Percentiles rank a stretch among this genome's conserved stretches.
Evolutionary conservation across 2,329 filamentous ascomycete genomes (phyloP).

Genomic region (Trichoderma arundinaceum): DNA sequence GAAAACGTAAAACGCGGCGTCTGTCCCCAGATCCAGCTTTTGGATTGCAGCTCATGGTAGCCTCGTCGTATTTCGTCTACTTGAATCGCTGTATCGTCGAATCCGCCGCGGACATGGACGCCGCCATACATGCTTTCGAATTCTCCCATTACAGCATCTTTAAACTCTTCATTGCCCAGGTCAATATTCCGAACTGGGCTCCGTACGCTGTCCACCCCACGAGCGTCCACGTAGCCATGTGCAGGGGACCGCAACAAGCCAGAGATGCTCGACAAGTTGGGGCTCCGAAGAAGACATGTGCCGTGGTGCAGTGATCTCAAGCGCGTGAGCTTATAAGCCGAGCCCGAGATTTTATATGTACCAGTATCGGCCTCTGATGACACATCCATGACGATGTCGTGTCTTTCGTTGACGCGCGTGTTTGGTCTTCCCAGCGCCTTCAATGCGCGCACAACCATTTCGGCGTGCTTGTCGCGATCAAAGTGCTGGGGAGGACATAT

Average conservation of each 20-base stretch:
- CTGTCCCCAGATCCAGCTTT: conserved; percentile 81
- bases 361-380: conserved; percentile 31
- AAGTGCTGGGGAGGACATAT: conserved; percentile 80
- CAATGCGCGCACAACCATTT: conserved; percentile 90
- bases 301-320: conserved; percentile 87
- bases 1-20: conserved; percentile 83
- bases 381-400: conserved; percentile 83
- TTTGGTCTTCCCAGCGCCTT: conserved; percentile 61
- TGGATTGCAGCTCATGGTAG: conserved; percentile 54
- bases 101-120: conserved; percentile 43
- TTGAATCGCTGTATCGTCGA: conserved; percentile 58
- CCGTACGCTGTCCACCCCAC: conserved; percentile 89
- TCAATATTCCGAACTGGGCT: conserved; percentile 83
- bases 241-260: conserved; percentile 78
- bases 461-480: conserved; percentile 83
- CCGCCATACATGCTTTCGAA: conserved; percentile 71
- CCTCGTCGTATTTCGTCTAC: conserved; percentile 55
- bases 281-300: conserved; percentile 81
- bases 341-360: conserved; percentile 85
- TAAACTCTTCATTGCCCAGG: conserved; percentile 54
- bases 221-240: conserved; percentile 74
- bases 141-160: conserved; percentile 63
- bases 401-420: conserved; percentile 81
- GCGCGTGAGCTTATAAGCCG: conserved; percentile 90
- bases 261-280: conserved; percentile 73